These are phyloP conservation scores for Dillenia turbinata DNA, from an alignment of 164 flowering plant genomes.

Conservation along the genomic window DNA sequence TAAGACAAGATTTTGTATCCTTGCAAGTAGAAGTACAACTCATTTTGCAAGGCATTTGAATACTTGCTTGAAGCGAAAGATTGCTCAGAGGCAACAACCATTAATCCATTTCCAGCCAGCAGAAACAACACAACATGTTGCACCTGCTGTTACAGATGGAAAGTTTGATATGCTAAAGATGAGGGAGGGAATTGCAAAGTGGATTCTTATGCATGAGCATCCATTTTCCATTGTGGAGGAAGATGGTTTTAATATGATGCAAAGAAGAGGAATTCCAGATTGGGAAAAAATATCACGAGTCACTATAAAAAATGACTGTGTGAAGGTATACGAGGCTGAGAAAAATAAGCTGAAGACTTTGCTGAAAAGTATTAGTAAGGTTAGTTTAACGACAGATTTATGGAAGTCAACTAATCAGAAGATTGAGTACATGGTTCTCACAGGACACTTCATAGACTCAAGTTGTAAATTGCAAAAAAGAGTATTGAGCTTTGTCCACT, in stretches of 20 bases:
- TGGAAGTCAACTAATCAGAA: conserved; percentile 11
- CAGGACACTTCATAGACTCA: conserved; percentile 10
- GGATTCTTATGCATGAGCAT: conserved; percentile 8
- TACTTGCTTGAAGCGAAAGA: no score
- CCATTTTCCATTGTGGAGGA: conserved; percentile 6
- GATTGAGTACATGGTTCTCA: conserved; percentile 13
- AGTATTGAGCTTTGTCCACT: conserved; percentile 1
- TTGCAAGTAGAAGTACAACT: no score
- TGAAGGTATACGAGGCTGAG: no score
- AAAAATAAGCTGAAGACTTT: no score
- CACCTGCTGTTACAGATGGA: not conserved
- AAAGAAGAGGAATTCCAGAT: conserved; percentile 1
- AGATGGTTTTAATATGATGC: conserved; percentile 3
- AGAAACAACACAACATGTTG: no score
- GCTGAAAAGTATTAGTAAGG: not conserved
- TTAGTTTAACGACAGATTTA: conserved; percentile 8
- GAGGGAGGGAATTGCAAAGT: conserved; percentile 5
- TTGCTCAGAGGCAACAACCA: no score
- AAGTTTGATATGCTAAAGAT: conserved; percentile 5
- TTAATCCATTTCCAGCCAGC: no score
- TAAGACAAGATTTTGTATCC: no score
- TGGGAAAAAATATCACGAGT: no score
- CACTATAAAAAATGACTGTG: no score
- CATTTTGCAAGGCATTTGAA: no score
- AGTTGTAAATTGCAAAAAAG: conserved; percentile 13